These are phyloP conservation scores for Vitellaria paradoxa DNA, from an alignment of 179 eudicot species.

Conservation along the genomic window DNA sequence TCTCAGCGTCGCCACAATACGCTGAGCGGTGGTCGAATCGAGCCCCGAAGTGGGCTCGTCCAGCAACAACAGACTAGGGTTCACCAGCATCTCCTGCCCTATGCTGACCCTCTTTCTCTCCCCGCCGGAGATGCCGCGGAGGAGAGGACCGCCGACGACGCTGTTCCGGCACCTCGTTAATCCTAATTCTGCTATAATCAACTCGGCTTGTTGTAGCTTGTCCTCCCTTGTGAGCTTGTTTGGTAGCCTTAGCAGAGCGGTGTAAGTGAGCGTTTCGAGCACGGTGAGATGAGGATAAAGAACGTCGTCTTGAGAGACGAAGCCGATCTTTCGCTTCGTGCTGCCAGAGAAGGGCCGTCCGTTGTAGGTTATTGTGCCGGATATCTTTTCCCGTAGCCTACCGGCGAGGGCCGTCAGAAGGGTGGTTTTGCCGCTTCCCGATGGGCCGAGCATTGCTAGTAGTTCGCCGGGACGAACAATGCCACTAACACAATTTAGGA, in stretches of 20 bases:
- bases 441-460: slow-evolving; percentile 79
- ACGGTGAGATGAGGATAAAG: slow-evolving; percentile 74
- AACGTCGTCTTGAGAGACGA: slow-evolving; percentile 70
- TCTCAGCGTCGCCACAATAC: slow-evolving; percentile 49
- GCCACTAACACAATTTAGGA: slow-evolving; percentile 58
- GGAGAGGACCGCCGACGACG: slow-evolving; percentile 46
- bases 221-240: slow-evolving; percentile 34
- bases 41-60: slow-evolving; percentile 84
- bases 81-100: slow-evolving; percentile 76
- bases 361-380: slow-evolving; percentile 58
- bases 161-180: slow-evolving; percentile 46
- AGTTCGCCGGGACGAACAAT: slow-evolving; percentile 64
- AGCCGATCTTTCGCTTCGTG: slow-evolving; percentile 55
- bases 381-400: slow-evolving; percentile 39
- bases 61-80: slow-evolving; percentile 61
- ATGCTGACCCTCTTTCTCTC: slow-evolving; percentile 74
- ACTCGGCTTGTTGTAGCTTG: slow-evolving; percentile 53
- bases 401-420: slow-evolving; percentile 64
- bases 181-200: slow-evolving; percentile 46
- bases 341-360: slow-evolving; percentile 50
- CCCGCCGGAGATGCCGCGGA: slow-evolving; percentile 72
- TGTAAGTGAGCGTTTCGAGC: slow-evolving; percentile 54
- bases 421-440: slow-evolving; percentile 81
- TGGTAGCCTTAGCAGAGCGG: slow-evolving; percentile 56
- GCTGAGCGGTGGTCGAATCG: slow-evolving; percentile 75